Evolutionary conservation across 2,329 filamentous ascomycete genomes (phyloP).

Genomic region (Dryadomyces sulphureus): DNA sequence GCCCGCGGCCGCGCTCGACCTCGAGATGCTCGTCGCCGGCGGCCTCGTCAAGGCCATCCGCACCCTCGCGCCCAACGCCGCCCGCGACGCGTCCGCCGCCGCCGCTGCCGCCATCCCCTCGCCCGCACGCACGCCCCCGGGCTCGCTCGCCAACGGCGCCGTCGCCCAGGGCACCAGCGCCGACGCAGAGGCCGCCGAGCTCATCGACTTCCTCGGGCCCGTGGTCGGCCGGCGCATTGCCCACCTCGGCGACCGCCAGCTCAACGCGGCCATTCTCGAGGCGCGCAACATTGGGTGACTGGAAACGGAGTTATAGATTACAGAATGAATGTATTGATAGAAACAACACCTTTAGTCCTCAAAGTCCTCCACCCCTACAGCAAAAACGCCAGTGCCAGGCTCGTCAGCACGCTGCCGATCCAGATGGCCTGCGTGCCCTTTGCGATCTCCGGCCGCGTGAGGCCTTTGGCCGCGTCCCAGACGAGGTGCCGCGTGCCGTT

Average conservation of each 20-base stretch:
- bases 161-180: conserved; percentile 1
- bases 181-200: conserved; percentile 26
- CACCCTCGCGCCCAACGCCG: conserved; percentile 21
- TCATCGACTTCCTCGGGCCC: conserved; percentile 40
- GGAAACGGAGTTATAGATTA: background rate
- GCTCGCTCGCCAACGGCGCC: background rate
- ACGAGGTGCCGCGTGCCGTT: conserved; percentile 40
- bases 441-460: conserved; percentile 30
- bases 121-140: conserved; percentile 7
- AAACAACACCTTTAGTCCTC: too few relatives aligned
- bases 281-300: conserved; percentile 34
- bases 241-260: conserved; percentile 26
- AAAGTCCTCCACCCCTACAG: conserved; percentile 2
- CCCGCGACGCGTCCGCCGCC: conserved; percentile 20
- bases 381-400: conserved; percentile 32
- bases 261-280: conserved; percentile 38
- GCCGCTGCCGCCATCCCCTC: conserved; percentile 21
- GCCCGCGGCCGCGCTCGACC: conserved; percentile 25
- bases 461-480: conserved; percentile 36
- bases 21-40: conserved; percentile 36
- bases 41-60: conserved; percentile 39
- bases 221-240: conserved; percentile 36
- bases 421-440: conserved; percentile 33
- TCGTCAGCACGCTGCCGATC: conserved; percentile 27
- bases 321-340: too few relatives aligned